Evolutionary conservation across 179 eudicot genomes (phyloP).

Genomic region (Silene noctiflora): DNA sequence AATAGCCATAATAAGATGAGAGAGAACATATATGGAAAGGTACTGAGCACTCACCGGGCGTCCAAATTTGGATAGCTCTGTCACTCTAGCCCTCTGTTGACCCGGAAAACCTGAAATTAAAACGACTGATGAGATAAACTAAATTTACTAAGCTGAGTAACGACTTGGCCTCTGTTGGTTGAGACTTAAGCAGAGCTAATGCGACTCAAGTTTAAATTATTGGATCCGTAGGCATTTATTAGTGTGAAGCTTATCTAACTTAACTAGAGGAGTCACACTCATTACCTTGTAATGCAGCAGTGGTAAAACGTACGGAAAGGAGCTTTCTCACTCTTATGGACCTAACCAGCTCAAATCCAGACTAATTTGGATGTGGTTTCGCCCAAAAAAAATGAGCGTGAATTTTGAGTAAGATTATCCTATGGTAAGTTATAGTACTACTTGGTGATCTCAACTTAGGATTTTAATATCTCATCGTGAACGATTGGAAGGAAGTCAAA

Average conservation of each 20-base stretch:
- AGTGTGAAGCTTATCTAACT: neutral
- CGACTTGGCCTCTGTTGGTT: neutral
- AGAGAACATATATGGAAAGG: neutral
- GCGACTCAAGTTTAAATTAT: neutral
- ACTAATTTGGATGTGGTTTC: neutral
- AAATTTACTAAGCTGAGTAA: neutral
- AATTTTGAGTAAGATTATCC: neutral
- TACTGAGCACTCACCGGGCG: conserved; percentile 63
- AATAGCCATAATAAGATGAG: neutral
- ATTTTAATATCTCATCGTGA: neutral
- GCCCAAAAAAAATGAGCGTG: neutral
- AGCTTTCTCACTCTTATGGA: neutral
- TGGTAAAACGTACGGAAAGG: neutral
- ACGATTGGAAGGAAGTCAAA: neutral
- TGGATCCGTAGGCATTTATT: no score
- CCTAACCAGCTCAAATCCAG: neutral
- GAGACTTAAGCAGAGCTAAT: neutral
- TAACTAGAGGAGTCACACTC: no score
- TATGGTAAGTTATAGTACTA: neutral
- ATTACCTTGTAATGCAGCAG: neutral
- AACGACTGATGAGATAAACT: neutral
- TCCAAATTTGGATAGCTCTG: conserved; percentile 83
- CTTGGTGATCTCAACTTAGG: neutral
- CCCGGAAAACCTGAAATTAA: conserved; percentile 51
- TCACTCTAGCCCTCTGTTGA: conserved; percentile 69